Conservation (phyloP, 495 filamentous ascomycete genomes). For the Penicillium diatomitis region DNA sequence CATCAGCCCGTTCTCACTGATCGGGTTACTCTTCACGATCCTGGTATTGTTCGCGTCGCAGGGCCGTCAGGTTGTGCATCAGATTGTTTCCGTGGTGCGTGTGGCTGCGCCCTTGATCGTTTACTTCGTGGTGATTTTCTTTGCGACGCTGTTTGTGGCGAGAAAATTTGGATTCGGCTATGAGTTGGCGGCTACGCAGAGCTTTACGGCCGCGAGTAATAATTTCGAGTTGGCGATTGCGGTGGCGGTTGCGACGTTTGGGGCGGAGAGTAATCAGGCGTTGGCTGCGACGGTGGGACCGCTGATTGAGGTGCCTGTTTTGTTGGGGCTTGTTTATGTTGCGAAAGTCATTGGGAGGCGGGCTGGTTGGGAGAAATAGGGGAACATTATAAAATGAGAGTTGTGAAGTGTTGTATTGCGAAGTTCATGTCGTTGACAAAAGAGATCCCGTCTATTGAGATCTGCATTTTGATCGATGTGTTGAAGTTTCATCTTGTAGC, state of each 20-base stretch:
- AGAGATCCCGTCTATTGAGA: no score
- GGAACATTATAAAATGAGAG: no score
- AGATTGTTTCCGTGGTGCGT: slow-evolving; percentile 72
- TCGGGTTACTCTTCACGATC: slow-evolving; percentile 82
- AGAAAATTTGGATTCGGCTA: slow-evolving; percentile 65
- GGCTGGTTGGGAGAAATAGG: slow-evolving; percentile 13
- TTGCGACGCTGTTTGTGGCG: slow-evolving; percentile 49
- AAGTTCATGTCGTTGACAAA: no score
- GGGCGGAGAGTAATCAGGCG: slow-evolving; percentile 71
- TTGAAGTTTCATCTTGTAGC: no score
- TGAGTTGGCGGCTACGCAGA: slow-evolving; percentile 63
- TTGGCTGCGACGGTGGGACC: slow-evolving; percentile 87
- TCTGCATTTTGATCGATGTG: no score
- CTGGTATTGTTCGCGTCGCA: slow-evolving; percentile 78
- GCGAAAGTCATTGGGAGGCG: slow-evolving; percentile 34
- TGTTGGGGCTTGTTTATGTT: slow-evolving; percentile 73
- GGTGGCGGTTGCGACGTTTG: slow-evolving; percentile 79
- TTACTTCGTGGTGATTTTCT: slow-evolving; percentile 72
- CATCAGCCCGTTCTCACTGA: slow-evolving; percentile 63
- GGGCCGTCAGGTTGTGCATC: slow-evolving; percentile 67
- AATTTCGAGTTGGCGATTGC: slow-evolving; percentile 95
- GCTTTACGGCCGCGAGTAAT: slow-evolving; percentile 90
- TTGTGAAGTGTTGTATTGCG: neutral
- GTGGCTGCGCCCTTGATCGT: slow-evolving; percentile 73
- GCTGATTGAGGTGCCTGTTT: slow-evolving; percentile 82